Evolutionary conservation across 108 stramenopile genomes (phyloP), one percentile per base, ranked within the genome.

Genomic region (Chaetoceros muelleri): DNA sequence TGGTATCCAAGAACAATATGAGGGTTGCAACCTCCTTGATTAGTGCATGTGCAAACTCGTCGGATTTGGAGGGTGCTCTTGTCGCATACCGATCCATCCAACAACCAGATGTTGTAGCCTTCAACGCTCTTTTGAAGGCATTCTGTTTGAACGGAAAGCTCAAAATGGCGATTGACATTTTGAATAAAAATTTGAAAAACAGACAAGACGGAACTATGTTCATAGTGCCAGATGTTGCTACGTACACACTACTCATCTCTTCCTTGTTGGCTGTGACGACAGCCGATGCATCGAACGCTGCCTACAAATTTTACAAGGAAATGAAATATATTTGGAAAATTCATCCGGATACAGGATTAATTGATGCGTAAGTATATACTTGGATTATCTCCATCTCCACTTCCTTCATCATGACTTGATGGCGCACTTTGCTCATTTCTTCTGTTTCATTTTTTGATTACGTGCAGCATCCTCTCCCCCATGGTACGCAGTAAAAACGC

Each of bases 51-150:
- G 77, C 75, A 13, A 62, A 67, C 10, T 75, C 62, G 18, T 49
- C 69, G 23, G 78, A 81, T 52, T 48, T 84, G 1, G 62, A 69
- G 7, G 78, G 74, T 30, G 81, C 84, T 2, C 30, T 79, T 3
- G 55, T 70, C 1, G 40, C 71, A 1, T 85, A 83, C 70, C 46
- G 54, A 23, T 23, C 58, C 47, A 75, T 89, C 25, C 2, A 47
- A 2, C 30, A 53, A 16, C 82, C 83, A n/a, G 88, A 90, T 50
- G 61, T 79, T 21, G 60, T 84, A 8, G 84, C 88, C 25, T 47
- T 90, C 26, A 90, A 90, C 62, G 80, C 84, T 2, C 70, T 82
- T 0, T 67, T 90, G 27, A 80, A 80, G 69, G 80, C 78, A 24
- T 78, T 75, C 53, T 76, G 77, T 47, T 63, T 65, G 52, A 76